phyloP scores from a whole-genome alignment of 2,329 filamentous ascomycete genomes.

The Alternaria brassicae region DNA sequence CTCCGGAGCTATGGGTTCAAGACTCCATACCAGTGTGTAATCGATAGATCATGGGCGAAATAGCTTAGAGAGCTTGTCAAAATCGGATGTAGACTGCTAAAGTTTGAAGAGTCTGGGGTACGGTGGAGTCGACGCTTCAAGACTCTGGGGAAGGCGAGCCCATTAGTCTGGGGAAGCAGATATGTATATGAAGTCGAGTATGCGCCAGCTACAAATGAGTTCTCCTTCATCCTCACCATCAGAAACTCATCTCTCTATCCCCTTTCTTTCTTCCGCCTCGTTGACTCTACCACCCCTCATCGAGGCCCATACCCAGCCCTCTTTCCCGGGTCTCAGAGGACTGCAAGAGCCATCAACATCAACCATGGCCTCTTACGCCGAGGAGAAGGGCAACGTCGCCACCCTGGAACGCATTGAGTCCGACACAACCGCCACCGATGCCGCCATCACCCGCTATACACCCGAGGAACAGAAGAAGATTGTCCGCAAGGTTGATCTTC shows the following conservation, averaged over 20 bases:
- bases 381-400: slow-evolving; percentile 27
- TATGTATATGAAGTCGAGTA: slow-evolving; percentile 15
- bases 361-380: slow-evolving; percentile 25
- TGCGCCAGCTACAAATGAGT: not conserved
- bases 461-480: slow-evolving; percentile 35
- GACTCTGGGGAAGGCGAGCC: slow-evolving; percentile 21
- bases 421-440: slow-evolving; percentile 20
- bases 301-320: not conserved
- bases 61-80: not conserved
- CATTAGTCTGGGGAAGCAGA: slow-evolving; percentile 1
- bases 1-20: slow-evolving; percentile 13
- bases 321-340: not conserved
- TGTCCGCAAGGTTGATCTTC: slow-evolving; percentile 44
- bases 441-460: slow-evolving; percentile 28
- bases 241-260: not conserved
- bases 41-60: not conserved
- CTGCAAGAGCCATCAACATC: not conserved
- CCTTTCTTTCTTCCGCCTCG: not conserved
- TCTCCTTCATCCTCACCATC: not conserved
- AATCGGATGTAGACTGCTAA: slow-evolving; percentile 5
- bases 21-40: not conserved
- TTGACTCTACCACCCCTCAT: not conserved
- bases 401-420: slow-evolving; percentile 30
- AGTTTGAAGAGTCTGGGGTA: slow-evolving; percentile 18
- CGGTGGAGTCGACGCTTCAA: slow-evolving; percentile 13